Percentiles rank a stretch among this genome's conserved stretches.
Conservation (phyloP, 192 early-diverging fungal genomes). For the Backusella sp. region DNA sequence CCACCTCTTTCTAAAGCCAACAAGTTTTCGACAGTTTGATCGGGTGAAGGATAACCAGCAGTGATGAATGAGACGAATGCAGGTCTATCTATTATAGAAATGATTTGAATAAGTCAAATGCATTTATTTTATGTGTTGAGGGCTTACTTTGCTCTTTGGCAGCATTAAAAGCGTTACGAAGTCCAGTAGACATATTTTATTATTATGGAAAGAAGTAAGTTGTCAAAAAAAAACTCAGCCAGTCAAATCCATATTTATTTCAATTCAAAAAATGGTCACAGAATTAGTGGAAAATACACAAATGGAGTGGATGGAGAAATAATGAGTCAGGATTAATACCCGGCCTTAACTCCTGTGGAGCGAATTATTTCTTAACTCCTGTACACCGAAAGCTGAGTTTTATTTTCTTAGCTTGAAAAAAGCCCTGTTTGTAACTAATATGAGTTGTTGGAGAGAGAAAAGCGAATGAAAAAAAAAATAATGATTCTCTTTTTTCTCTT, state of each 20-base stretch:
- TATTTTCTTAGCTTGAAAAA: background rate
- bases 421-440: background rate
- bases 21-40: conserved; percentile 80
- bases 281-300: background rate
- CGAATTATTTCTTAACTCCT: conserved; percentile 8
- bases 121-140: too few relatives aligned
- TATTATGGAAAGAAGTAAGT: conserved; percentile 7
- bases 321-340: conserved; percentile 7
- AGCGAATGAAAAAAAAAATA: too few relatives aligned
- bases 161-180: conserved; percentile 9
- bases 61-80: conserved; percentile 94
- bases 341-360: background rate
- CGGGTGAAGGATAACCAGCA: conserved; percentile 84
- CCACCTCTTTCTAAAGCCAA: conserved; percentile 90
- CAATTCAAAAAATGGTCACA: background rate
- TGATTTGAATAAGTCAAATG: background rate
- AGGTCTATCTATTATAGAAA: conserved; percentile 60
- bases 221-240: conserved; percentile 2
- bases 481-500: too few relatives aligned
- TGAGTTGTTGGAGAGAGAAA: too few relatives aligned
- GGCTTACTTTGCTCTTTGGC: conserved; percentile 10
- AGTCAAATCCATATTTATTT: background rate
- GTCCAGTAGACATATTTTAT: background rate
- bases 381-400: background rate
- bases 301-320: background rate